Evolutionary conservation across 306 rosid species (phyloP).

Genomic region (Cicer pinnatifidum): DNA sequence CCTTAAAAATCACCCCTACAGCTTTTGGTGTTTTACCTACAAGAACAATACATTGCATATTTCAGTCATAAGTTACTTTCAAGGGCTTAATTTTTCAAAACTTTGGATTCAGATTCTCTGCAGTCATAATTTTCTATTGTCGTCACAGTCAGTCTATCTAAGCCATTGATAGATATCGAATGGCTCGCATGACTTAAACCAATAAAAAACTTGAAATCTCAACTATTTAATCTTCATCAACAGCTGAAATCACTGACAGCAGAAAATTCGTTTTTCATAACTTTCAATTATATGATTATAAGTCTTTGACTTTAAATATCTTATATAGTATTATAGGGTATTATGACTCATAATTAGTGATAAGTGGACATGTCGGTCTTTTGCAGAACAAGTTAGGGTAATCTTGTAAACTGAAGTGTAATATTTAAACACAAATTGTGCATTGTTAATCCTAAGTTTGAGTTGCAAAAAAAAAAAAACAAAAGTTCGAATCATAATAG

Average conservation of each 20-base stretch:
- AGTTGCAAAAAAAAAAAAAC: no score
- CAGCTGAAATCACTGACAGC: neutral
- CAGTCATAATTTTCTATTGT: neutral
- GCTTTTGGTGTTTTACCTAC: constrained; percentile 74
- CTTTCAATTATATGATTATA: neutral
- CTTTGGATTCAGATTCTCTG: neutral
- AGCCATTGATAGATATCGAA: neutral
- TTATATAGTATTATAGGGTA: neutral
- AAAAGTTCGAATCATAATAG: no score
- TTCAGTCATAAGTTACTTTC: constrained; percentile 23
- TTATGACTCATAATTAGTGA: no score
- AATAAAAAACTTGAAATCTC: neutral
- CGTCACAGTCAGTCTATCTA: neutral
- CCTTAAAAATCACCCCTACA: constrained; percentile 79
- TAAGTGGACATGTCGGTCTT: no score
- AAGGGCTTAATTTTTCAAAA: neutral
- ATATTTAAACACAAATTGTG: no score
- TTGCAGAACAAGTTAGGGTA: no score
- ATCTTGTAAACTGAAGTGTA: no score
- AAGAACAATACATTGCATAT: constrained; percentile 11
- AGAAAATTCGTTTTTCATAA: neutral
- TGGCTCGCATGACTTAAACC: neutral
- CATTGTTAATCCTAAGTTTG: no score
- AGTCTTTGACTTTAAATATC: neutral
- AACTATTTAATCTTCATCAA: neutral